Conservation (phyloP, 177 flowering plant genomes). For the Telopea speciosissima region DNA sequence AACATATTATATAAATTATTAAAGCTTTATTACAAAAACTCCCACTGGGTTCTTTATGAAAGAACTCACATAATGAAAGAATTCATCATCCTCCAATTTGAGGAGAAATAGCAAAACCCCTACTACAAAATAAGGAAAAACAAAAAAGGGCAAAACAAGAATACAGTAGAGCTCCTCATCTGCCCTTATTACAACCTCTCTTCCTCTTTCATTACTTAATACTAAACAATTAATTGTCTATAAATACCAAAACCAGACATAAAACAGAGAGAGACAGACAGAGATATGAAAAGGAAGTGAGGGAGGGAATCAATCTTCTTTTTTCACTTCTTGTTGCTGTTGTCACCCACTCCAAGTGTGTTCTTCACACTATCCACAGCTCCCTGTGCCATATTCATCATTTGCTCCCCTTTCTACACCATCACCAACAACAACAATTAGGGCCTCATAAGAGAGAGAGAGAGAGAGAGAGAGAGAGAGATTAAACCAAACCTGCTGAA, state of each 20-base stretch:
- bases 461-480: neutral
- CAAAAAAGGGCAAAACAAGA: too few species aligned
- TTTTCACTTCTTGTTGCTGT: neutral
- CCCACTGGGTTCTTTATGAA: neutral
- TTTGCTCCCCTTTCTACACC: neutral
- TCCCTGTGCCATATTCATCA: neutral
- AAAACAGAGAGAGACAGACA: neutral
- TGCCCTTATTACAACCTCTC: neutral
- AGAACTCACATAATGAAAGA: neutral
- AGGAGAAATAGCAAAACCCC: neutral
- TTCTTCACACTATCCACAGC: neutral
- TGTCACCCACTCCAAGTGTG: slow-evolving; percentile 3
- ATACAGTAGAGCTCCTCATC: neutral
- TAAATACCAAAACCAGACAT: neutral
- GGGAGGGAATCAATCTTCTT: neutral
- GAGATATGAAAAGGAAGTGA: neutral
- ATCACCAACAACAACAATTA: neutral
- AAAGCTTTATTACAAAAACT: neutral
- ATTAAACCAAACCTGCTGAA: slow-evolving; percentile 6
- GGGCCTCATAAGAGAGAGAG: neutral
- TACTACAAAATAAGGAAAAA: too few species aligned
- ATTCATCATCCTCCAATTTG: too few species aligned
- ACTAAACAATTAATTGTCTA: neutral
- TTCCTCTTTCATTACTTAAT: neutral
- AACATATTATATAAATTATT: too few species aligned